Evolutionary conservation across 352 stramenopile species (phyloP), one percentile per base, ranked within the genome.

Genomic region (Globisporangium spinosum): DNA sequence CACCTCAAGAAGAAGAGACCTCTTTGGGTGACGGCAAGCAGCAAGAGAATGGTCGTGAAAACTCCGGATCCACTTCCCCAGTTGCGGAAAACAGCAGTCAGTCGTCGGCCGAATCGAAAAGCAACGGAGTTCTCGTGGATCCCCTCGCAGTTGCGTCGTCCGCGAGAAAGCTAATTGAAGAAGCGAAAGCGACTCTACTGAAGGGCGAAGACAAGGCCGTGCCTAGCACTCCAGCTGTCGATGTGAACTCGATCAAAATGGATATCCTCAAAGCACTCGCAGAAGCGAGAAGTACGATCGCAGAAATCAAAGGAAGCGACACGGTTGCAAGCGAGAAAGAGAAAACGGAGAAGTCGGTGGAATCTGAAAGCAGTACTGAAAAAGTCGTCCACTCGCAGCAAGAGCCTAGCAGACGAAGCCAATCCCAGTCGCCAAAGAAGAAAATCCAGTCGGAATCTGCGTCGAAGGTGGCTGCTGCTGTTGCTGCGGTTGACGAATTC

Each of bases 201-300:
- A 59, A 64, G 53, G 58, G 29, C 13, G 25, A 65, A 12, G 23
- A 3, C 22, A 27, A 47, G 17, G 8, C 58, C 13, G 60, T 47
- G 2, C 12, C 32, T 23, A 23, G 58, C 2, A 68, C 74, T 49
- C 59, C 74, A 58, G 43, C 67, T 2, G 64, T 95, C 17, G 78
- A 95, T 62, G 84, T 94, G 38, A 83, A 71, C 25, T 82, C 84
- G 0, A 93, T 95, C 65, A 94, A 95, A 70, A 75, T 82, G 64
- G 75, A 94, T 58, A 89, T 95, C 56, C 59, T 95, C 6, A 94
- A 93, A 62, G 87, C 83, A 5, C 63, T 95, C 27, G 86, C 85
- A 3, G 79, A 92, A 34, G 87, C 87, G 7, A 77, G 87, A 47
- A 93, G 74, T 58, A 85, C 85, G 13, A 91, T 94, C 56, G 84